Conservation (phyloP, 139 green algal genomes). For the Raphidocelis subcapitata region DNA sequence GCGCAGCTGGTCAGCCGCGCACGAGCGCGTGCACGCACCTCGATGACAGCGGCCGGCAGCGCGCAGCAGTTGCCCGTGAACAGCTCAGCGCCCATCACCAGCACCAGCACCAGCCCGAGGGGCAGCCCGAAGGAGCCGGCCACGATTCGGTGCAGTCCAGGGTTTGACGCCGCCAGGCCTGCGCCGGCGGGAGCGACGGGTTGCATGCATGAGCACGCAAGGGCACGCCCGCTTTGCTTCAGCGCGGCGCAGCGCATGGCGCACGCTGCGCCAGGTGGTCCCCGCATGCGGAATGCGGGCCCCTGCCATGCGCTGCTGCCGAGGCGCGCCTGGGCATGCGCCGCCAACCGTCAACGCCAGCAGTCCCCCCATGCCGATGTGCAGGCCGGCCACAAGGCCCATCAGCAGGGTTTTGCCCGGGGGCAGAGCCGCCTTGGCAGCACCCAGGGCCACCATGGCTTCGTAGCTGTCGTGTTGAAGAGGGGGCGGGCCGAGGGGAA, state of each 20-base stretch:
- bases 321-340: constrained; percentile 24
- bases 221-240: no score
- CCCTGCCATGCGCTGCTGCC: no score
- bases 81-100: constrained; percentile 71
- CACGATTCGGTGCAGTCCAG: constrained; percentile 38
- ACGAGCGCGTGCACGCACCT: constrained; percentile 4
- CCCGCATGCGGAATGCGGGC: no score
- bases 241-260: no score
- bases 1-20: no score
- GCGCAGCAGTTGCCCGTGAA: constrained; percentile 82
- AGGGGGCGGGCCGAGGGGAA: no score
- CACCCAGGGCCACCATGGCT: no score
- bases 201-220: no score
- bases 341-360: constrained; percentile 56
- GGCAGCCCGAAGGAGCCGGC: constrained; percentile 40
- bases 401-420: constrained; percentile 36
- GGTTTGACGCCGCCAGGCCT: constrained; percentile 53
- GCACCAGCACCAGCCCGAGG: constrained; percentile 56
- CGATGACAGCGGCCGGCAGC: constrained; percentile 51
- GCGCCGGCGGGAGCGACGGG: not conserved
- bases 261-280: no score
- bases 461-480: no score
- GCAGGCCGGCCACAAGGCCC: constrained; percentile 52
- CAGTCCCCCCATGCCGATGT: constrained; percentile 62
- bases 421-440: no score